Conservation (phyloP, 257 asterid species). For the Prunella vulgaris region DNA sequence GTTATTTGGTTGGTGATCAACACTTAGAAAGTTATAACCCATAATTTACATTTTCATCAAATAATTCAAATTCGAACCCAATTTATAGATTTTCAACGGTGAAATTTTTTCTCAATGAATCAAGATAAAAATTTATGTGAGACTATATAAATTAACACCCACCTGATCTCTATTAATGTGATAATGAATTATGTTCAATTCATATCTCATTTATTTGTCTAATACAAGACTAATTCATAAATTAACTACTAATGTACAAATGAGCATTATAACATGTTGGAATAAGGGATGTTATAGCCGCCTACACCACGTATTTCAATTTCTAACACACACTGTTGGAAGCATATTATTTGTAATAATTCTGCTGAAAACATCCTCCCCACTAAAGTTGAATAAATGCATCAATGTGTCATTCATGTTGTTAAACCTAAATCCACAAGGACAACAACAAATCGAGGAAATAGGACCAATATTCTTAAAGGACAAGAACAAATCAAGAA, state of each 20-base stretch:
- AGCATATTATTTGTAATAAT: slow-evolving; percentile 16
- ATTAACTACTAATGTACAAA: not conserved
- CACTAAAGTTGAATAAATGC: not conserved
- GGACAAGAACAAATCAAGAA: slow-evolving; percentile 35
- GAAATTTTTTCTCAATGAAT: too few relatives aligned
- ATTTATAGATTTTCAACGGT: too few relatives aligned
- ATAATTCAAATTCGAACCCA: too few relatives aligned
- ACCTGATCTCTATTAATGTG: too few relatives aligned
- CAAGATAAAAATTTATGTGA: too few relatives aligned
- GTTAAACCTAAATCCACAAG: slow-evolving; percentile 19
- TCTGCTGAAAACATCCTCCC: not conserved
- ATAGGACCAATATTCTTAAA: slow-evolving; percentile 23
- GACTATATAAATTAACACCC: too few relatives aligned
- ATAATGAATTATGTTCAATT: too few relatives aligned
- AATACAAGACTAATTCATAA: too few relatives aligned
- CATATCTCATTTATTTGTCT: too few relatives aligned
- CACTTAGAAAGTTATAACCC: too few relatives aligned
- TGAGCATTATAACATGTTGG: not conserved
- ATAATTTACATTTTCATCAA: too few relatives aligned
- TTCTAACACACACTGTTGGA: not conserved
- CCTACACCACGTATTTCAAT: not conserved
- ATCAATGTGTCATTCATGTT: slow-evolving; percentile 18
- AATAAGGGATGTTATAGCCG: not conserved
- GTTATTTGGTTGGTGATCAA: too few relatives aligned
- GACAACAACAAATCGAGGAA: slow-evolving; percentile 34